A percentile compares a stretch with the other conserved stretches of the same genome.
Conservation (phyloP, 768 basidiomycete species). For the Daedaleopsis sinensis region DNA sequence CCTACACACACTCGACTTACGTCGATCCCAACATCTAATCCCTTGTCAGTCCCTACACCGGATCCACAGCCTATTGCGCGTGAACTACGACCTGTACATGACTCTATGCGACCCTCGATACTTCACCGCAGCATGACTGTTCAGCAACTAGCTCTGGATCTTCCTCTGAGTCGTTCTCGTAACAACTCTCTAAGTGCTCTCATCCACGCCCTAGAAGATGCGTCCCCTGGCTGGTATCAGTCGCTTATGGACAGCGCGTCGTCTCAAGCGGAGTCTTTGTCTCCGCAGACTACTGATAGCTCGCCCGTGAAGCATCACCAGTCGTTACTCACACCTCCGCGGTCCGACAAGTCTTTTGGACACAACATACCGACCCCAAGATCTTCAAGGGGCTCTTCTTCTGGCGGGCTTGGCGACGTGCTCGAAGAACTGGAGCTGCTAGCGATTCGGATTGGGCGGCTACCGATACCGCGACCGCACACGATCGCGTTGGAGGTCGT, state of each 20-base stretch:
- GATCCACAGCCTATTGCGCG: neutral
- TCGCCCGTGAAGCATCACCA: neutral
- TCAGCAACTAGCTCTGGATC: conserved; percentile 16
- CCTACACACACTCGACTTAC: neutral
- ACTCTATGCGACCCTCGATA: neutral
- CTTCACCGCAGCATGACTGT: conserved; percentile 14
- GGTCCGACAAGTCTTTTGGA: neutral
- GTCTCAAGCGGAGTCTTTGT: neutral
- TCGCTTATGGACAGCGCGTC: conserved; percentile 18
- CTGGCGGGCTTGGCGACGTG: neutral
- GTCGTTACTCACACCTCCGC: neutral
- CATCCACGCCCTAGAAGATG: conserved; percentile 16
- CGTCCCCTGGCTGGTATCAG: conserved; percentile 20
- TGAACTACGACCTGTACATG: neutral
- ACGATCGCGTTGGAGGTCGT: neutral
- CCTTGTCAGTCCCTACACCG: neutral
- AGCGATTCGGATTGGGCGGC: neutral
- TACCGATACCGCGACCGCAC: neutral
- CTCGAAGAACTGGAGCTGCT: conserved; percentile 13
- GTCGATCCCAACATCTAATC: neutral
- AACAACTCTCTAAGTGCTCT: conserved; percentile 14
- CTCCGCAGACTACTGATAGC: neutral
- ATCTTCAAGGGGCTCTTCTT: neutral
- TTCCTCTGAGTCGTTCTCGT: conserved; percentile 9
- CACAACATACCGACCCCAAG: neutral